A percentile compares a stretch with the other conserved stretches of the same genome.
Conservation (phyloP, 2,329 filamentous ascomycete species). For the Ascochyta fabae region DNA sequence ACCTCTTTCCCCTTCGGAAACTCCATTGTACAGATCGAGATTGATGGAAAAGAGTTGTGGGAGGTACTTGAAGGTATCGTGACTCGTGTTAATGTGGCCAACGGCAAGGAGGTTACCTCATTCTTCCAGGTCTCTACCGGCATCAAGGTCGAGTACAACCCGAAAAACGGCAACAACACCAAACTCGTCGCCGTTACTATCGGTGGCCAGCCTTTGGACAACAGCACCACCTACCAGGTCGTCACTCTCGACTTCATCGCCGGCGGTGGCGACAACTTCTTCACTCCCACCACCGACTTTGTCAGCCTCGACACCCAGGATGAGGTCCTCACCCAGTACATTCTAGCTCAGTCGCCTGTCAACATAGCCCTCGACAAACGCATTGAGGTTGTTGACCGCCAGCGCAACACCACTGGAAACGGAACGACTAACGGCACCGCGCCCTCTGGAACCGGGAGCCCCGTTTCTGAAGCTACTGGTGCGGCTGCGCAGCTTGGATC, state of each 20-base stretch:
- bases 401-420: conserved; percentile 25
- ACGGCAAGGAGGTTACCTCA: conserved; percentile 60
- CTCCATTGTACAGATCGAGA: conserved; percentile 64
- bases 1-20: conserved; percentile 72
- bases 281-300: conserved; percentile 52
- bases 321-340: conserved; percentile 61
- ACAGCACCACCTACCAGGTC: conserved; percentile 59
- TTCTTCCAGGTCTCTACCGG: conserved; percentile 67
- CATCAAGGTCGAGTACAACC: conserved; percentile 66
- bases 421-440: conserved; percentile 27
- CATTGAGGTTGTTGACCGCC: conserved; percentile 46
- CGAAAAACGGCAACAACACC: conserved; percentile 55
- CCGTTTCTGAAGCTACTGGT: conserved; percentile 17
- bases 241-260: conserved; percentile 70
- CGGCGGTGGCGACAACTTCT: conserved; percentile 66
- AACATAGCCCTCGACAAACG: conserved; percentile 58
- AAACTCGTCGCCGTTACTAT: conserved; percentile 63
- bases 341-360: conserved; percentile 58
- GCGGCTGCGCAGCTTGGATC: conserved; percentile 18
- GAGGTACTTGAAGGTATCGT: conserved; percentile 66
- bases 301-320: conserved; percentile 61
- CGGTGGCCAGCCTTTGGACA: conserved; percentile 56
- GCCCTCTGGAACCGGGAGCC: conserved; percentile 19
- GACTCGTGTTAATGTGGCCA: conserved; percentile 61
- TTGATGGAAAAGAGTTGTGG: conserved; percentile 63